Conservation (phyloP, 2,329 filamentous ascomycete genomes). For the Xylaria arbuscula region DNA sequence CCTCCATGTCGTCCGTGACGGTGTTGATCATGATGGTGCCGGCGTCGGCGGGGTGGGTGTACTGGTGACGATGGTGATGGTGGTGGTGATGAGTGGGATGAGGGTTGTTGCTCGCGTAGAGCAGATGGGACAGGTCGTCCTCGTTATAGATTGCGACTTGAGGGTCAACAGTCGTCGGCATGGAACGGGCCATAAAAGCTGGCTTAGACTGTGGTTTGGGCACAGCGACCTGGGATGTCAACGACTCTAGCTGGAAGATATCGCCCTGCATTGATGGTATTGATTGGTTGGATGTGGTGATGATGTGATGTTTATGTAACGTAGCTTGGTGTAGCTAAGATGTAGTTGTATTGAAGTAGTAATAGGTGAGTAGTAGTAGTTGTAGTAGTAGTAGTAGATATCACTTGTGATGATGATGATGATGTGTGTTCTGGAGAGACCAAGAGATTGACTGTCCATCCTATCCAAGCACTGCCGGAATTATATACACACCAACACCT, state of each 20-base stretch:
- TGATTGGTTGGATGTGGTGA: conserved; percentile 23
- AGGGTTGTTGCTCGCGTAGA: conserved; percentile 42
- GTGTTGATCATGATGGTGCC: conserved; percentile 45
- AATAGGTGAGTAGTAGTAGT: neutral
- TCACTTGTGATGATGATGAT: conserved; percentile 8
- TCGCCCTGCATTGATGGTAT: conserved; percentile 47
- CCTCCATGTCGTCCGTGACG: conserved; percentile 33
- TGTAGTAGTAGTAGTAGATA: conserved; percentile 5
- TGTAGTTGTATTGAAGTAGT: neutral
- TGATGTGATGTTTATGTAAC: conserved; percentile 10
- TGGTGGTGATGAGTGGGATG: conserved; percentile 39
- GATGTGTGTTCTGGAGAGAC: conserved; percentile 31
- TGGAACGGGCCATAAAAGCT: conserved; percentile 13
- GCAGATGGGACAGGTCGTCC: conserved; percentile 48
- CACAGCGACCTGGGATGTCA: conserved; percentile 35
- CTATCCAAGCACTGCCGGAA: conserved; percentile 15
- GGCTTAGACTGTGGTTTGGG: conserved; percentile 25
- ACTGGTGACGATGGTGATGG: conserved; percentile 19
- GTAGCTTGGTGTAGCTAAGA: conserved; percentile 19
- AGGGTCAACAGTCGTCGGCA: conserved; percentile 18
- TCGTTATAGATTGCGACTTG: conserved; percentile 49
- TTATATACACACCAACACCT: conserved; percentile 31
- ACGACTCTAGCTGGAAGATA: conserved; percentile 46
- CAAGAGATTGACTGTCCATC: conserved; percentile 14
- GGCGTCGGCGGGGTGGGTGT: conserved; percentile 36